Conservation (phyloP, 192 early-diverging fungal genomes). For the Entophlyctis helioformis region DNA sequence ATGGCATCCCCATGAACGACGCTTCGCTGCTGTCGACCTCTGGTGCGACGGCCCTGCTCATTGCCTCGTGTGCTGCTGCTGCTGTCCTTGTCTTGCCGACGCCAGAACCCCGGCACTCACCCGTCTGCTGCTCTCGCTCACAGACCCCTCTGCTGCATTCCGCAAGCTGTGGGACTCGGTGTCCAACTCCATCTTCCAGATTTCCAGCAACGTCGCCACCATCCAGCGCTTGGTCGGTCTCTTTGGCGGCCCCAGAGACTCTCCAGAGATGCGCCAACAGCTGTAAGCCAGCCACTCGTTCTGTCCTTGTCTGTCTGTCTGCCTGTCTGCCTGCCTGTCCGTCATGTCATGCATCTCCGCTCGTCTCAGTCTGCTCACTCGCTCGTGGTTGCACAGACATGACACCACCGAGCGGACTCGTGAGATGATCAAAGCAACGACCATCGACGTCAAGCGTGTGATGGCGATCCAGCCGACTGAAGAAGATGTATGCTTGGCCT, state of each 20-base stretch:
- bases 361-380: background rate
- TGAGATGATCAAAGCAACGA: conserved; percentile 68
- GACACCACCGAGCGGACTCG: conserved; percentile 70
- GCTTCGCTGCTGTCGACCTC: too few species aligned
- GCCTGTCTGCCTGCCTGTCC: too few species aligned
- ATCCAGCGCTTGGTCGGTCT: conserved; percentile 66
- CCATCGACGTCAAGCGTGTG: conserved; percentile 62
- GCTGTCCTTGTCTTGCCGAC: too few species aligned
- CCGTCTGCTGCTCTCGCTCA: too few species aligned
- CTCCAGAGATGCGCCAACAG: conserved; percentile 56
- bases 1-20: too few species aligned
- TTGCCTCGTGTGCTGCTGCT: too few species aligned
- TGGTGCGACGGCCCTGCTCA: too few species aligned
- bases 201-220: conserved; percentile 72
- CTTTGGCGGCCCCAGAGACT: conserved; percentile 69
- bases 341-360: background rate
- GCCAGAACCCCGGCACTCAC: too few species aligned
- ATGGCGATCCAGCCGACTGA: conserved; percentile 3
- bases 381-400: conserved; percentile 29
- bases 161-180: conserved; percentile 48
- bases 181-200: conserved; percentile 75
- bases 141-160: too few species aligned
- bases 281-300: conserved; percentile 36
- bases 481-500: too few species aligned
- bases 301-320: too few species aligned